Percentiles rank a stretch among this genome's conserved stretches.
Conservation (phyloP, 2,329 filamentous ascomycete genomes). For the Cladophialophora carrionii region DNA sequence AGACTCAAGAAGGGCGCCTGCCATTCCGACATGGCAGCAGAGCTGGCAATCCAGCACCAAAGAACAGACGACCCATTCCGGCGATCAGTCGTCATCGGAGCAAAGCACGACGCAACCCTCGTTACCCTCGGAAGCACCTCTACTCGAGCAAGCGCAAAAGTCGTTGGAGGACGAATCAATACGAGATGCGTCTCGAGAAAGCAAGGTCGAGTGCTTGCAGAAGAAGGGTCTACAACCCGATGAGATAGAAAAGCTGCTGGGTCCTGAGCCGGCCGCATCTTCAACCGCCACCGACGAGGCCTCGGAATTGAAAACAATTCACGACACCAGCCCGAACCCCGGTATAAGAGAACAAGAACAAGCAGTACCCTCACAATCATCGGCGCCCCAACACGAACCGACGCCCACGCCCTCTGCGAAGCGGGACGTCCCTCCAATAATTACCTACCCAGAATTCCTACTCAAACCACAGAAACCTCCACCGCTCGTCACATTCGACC, state of each 20-base stretch:
- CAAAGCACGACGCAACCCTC: slow-evolving; percentile 2
- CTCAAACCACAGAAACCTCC: slow-evolving; percentile 62
- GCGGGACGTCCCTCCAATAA: slow-evolving; percentile 61
- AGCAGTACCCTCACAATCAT: neutral
- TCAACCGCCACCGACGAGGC: slow-evolving; percentile 9
- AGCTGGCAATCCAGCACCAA: slow-evolving; percentile 40
- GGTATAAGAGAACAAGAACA: slow-evolving; percentile 9
- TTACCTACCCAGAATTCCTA: slow-evolving; percentile 69
- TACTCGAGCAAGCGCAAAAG: slow-evolving; percentile 69
- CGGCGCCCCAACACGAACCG: slow-evolving; percentile 16
- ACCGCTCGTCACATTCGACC: slow-evolving; percentile 62
- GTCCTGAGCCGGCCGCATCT: slow-evolving; percentile 32
- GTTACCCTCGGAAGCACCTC: slow-evolving; percentile 40
- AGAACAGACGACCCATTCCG: slow-evolving; percentile 42
- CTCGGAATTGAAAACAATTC: slow-evolving; percentile 38
- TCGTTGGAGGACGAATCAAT: slow-evolving; percentile 79
- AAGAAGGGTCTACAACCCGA: slow-evolving; percentile 71
- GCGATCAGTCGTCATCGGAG: slow-evolving; percentile 33
- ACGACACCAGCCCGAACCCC: slow-evolving; percentile 32
- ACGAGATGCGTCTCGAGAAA: slow-evolving; percentile 67
- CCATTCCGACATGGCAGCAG: slow-evolving; percentile 49
- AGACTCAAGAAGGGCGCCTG: slow-evolving; percentile 40
- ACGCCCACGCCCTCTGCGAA: slow-evolving; percentile 35
- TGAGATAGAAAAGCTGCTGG: slow-evolving; percentile 71
- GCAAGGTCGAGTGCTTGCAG: slow-evolving; percentile 75